Evolutionary conservation across 2,329 filamentous ascomycete species (phyloP).

Genomic region (Botrytis hyacinthi): DNA sequence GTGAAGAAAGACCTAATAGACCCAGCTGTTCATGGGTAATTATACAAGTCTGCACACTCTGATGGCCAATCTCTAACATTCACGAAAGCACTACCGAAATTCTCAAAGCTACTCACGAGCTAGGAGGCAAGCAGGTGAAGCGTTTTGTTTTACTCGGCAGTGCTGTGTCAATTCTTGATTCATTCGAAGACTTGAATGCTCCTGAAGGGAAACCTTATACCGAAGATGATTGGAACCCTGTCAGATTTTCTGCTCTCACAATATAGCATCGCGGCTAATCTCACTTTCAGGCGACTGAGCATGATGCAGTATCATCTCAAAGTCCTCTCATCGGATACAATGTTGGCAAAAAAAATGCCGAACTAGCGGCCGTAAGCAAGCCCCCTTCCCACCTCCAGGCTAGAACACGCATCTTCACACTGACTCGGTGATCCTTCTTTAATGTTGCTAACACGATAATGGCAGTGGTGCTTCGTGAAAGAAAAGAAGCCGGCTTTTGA

Average conservation of each 20-base stretch:
- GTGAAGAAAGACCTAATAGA: slow-evolving; percentile 45
- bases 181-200: slow-evolving; percentile 50
- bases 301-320: slow-evolving; percentile 42
- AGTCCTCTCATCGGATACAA: slow-evolving; percentile 37
- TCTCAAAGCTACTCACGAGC: slow-evolving; percentile 63
- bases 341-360: slow-evolving; percentile 58
- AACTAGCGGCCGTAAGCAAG: slow-evolving; percentile 50
- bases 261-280: neutral
- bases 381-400: neutral
- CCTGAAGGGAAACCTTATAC: slow-evolving; percentile 53
- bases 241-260: slow-evolving; percentile 43
- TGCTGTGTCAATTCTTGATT: slow-evolving; percentile 59
- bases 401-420: neutral
- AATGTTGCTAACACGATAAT: neutral
- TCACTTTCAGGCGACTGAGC: slow-evolving; percentile 21
- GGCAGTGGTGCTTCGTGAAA: slow-evolving; percentile 55
- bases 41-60: neutral
- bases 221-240: slow-evolving; percentile 54
- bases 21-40: slow-evolving; percentile 49
- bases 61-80: slow-evolving; percentile 4
- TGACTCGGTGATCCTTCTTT: neutral
- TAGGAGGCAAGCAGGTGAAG: slow-evolving; percentile 43
- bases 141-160: slow-evolving; percentile 47
- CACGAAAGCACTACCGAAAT: slow-evolving; percentile 58
- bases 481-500: slow-evolving; percentile 53